These are phyloP conservation scores for Abrus pulchellus DNA, from an alignment of 306 rosid genomes.

Conservation along the genomic window DNA sequence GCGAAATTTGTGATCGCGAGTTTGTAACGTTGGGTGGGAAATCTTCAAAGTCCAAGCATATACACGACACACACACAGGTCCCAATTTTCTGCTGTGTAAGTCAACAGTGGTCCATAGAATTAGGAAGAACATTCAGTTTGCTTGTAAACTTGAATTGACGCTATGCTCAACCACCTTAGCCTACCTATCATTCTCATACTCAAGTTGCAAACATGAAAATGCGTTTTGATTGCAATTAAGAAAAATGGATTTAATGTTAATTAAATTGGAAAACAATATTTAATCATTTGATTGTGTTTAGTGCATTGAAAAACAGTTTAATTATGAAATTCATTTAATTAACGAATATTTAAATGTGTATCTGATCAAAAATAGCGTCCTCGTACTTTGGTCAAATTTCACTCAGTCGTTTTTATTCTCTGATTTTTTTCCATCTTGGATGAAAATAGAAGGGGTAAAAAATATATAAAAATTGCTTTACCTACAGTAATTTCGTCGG, in stretches of 20 bases:
- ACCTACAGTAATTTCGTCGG: too few relatives aligned
- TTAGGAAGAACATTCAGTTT: constrained; percentile 4
- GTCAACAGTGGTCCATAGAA: constrained; percentile 22
- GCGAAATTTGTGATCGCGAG: not conserved
- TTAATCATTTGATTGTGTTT: not conserved
- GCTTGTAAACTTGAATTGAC: not conserved
- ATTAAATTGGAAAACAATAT: not conserved
- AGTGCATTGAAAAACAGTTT: not conserved
- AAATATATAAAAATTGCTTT: not conserved
- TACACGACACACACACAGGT: not conserved
- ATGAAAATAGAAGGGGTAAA: not conserved
- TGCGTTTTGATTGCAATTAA: not conserved
- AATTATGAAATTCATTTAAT: not conserved
- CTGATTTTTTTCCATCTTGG: not conserved
- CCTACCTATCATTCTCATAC: not conserved
- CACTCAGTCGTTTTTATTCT: not conserved
- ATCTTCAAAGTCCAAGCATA: constrained; percentile 6
- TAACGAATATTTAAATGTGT: not conserved
- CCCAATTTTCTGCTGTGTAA: not conserved
- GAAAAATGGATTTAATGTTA: not conserved
- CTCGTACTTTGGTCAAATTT: not conserved
- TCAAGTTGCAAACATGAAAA: not conserved
- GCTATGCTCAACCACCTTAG: not conserved
- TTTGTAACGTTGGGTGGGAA: constrained; percentile 8
- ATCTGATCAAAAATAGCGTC: not conserved